phyloP scores from a whole-genome alignment of 2,329 filamentous ascomycete species.

The Arthrobotrys conoides region DNA sequence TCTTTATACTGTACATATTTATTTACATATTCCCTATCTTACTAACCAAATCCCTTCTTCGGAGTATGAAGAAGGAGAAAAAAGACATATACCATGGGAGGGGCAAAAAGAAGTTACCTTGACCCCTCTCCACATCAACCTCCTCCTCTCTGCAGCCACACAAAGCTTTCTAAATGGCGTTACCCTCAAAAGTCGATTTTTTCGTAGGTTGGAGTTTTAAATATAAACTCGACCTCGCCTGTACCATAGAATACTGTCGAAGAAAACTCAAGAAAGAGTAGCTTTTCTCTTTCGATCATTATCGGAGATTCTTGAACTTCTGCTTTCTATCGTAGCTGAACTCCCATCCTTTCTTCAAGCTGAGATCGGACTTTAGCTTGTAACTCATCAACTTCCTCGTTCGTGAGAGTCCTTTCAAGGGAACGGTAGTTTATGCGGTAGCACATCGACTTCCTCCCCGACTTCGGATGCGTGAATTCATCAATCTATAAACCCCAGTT shows the following conservation, averaged over 20 bases:
- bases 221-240: conserved; percentile 18
- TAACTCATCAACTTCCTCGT: conserved; percentile 81
- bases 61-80: conserved; percentile 9
- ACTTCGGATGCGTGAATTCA: conserved; percentile 89
- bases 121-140: conserved; percentile 6
- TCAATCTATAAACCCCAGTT: conserved; percentile 69
- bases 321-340: conserved; percentile 77
- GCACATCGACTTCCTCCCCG: conserved; percentile 84
- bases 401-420: conserved; percentile 89
- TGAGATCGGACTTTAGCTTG: conserved; percentile 78
- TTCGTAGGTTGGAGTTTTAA: conserved; percentile 16
- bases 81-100: conserved; percentile 7
- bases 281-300: background rate
- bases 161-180: conserved; percentile 23
- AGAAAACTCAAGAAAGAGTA: conserved; percentile 12
- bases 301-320: background rate
- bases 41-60: conserved; percentile 12
- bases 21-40: conserved; percentile 46
- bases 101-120: background rate
- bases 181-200: conserved; percentile 13
- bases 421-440: conserved; percentile 96
- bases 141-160: conserved; percentile 56
- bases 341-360: conserved; percentile 79
- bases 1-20: conserved; percentile 60
- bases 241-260: conserved; percentile 50